Percentiles rank a stretch among this genome's conserved stretches.
phyloP scores from a whole-genome alignment of 371 early-diverging fungal genomes.

The Lichtheimia corymbifera region DNA sequence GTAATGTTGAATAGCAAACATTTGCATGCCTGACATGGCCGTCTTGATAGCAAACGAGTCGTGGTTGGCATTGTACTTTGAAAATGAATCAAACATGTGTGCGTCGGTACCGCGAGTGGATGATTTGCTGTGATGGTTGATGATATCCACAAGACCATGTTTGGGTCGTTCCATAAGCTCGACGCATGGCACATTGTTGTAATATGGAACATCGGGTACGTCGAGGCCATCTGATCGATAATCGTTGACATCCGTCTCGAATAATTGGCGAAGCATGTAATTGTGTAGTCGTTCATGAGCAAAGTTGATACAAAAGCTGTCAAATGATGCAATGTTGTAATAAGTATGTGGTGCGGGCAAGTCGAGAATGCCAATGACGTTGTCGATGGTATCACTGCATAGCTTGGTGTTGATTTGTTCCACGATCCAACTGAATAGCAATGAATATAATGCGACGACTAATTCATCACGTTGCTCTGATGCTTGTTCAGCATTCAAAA shows the following conservation, averaged over 20 bases:
- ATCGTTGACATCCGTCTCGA: slow-evolving; percentile 55
- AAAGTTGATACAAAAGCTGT: slow-evolving; percentile 79
- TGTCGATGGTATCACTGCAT: slow-evolving; percentile 59
- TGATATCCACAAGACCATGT: slow-evolving; percentile 58
- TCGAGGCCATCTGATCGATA: slow-evolving; percentile 61
- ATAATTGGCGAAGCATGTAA: slow-evolving; percentile 67
- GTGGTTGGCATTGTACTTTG: slow-evolving; percentile 44
- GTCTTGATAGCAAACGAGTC: slow-evolving; percentile 50
- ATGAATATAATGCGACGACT: slow-evolving; percentile 76
- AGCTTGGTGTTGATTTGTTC: slow-evolving; percentile 88
- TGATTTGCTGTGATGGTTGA: slow-evolving; percentile 53
- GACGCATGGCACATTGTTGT: slow-evolving; percentile 55
- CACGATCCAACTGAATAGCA: slow-evolving; percentile 87
- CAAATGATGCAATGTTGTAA: slow-evolving; percentile 52
- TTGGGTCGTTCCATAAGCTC: slow-evolving; percentile 50
- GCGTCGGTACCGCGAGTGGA: slow-evolving; percentile 33
- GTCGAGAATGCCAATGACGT: slow-evolving; percentile 79
- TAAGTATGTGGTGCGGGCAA: slow-evolving; percentile 57
- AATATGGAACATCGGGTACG: slow-evolving; percentile 47
- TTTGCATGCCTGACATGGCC: slow-evolving; percentile 33
- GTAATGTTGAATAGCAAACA: slow-evolving; percentile 83
- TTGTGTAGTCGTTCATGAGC: slow-evolving; percentile 84
- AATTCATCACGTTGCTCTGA: slow-evolving; percentile 76
- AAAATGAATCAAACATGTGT: slow-evolving; percentile 39
- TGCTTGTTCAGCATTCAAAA: slow-evolving; percentile 76